phyloP scores from a whole-genome alignment of 106 monocot species.

The Dendrobium catenatum region DNA sequence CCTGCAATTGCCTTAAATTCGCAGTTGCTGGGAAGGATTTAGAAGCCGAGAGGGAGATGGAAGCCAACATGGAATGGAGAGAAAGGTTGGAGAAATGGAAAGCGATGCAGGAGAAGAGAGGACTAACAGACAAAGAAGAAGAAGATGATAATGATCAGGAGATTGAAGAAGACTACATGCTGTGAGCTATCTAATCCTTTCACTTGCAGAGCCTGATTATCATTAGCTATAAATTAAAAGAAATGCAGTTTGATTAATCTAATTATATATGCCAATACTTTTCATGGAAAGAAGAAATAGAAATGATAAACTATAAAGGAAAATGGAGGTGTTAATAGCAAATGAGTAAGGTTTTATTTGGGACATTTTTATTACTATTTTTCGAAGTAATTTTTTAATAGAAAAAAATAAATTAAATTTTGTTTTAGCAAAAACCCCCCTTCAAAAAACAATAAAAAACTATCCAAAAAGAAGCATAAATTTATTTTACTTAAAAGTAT shows the following conservation, averaged over 20 bases:
- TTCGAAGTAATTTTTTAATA: no score
- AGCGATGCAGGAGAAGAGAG: conserved; percentile 53
- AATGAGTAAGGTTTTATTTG: no score
- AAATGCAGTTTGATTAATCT: background rate
- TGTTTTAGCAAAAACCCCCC: no score
- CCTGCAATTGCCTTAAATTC: background rate
- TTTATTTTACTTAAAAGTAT: no score
- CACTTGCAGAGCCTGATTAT: background rate
- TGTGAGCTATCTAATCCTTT: conserved; percentile 32
- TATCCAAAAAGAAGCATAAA: no score
- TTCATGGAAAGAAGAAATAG: background rate
- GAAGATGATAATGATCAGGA: conserved; percentile 41
- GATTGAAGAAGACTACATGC: conserved; percentile 50
- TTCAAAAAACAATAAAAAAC: no score
- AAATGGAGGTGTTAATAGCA: no score
- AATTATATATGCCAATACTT: background rate
- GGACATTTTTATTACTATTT: no score
- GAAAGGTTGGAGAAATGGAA: conserved; percentile 93
- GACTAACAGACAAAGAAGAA: conserved; percentile 22
- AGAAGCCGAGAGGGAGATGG: conserved; percentile 54
- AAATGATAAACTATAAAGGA: no score
- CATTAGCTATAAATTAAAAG: background rate
- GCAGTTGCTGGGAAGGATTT: conserved; percentile 62
- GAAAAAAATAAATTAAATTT: no score
- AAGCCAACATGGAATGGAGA: conserved; percentile 57